A percentile compares a stretch with the other conserved stretches of the same genome.
Conservation (phyloP, 2,329 filamentous ascomycete species). For the Taxawa tesnikishii region DNA sequence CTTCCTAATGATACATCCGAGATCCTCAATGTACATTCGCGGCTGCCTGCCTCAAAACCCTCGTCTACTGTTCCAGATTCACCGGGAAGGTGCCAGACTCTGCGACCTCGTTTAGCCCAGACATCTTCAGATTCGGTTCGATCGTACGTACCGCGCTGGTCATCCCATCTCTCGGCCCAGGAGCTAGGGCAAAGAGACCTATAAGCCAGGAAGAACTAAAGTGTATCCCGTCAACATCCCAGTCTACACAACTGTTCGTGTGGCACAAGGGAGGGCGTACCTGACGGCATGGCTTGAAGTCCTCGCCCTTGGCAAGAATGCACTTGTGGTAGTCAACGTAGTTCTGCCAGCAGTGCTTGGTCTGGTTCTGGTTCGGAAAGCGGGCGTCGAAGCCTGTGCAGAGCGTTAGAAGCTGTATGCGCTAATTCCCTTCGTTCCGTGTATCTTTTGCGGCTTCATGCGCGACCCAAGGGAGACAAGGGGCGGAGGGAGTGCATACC, state of each 20-base stretch:
- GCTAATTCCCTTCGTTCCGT: neutral
- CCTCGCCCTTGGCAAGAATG: slow-evolving; percentile 95
- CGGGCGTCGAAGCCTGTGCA: slow-evolving; percentile 86
- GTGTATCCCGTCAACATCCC: neutral
- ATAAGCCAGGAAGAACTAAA: slow-evolving; percentile 90
- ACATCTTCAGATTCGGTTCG: too few relatives aligned
- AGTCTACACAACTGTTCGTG: neutral
- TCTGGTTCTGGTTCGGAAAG: slow-evolving; percentile 96
- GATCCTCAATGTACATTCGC: neutral
- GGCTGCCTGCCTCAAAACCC: too few relatives aligned
- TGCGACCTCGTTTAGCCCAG: too few relatives aligned
- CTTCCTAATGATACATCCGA: neutral
- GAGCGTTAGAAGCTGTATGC: neutral
- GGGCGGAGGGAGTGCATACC: too few relatives aligned
- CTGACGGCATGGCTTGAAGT: slow-evolving; percentile 94
- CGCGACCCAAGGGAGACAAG: too few relatives aligned
- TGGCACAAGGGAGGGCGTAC: slow-evolving; percentile 37
- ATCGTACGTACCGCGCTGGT: slow-evolving; percentile 87
- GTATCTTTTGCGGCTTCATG: too few relatives aligned
- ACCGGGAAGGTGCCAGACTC: slow-evolving; percentile 46
- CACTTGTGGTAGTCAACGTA: slow-evolving; percentile 99
- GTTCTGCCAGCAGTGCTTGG: slow-evolving; percentile 99
- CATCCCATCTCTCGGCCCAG: slow-evolving; percentile 93
- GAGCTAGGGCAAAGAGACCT: slow-evolving; percentile 91
- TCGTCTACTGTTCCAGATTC: slow-evolving; percentile 31